These are phyloP conservation scores for Stipa capillata DNA, from an alignment of 176 grass and related monocot species.

Conservation along the genomic window DNA sequence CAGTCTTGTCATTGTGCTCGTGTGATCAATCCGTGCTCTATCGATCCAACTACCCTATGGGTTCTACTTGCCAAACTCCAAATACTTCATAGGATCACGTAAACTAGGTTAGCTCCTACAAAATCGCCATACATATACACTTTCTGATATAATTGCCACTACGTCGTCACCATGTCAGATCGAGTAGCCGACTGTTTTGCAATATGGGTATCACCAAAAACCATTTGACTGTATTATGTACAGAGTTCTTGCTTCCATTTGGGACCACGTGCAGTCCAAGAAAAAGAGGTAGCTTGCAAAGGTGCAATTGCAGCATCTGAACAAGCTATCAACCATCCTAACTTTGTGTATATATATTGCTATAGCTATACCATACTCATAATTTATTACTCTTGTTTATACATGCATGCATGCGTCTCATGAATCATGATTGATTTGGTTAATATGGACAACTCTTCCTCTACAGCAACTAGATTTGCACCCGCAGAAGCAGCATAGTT, in stretches of 20 bases:
- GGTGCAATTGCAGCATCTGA: neutral
- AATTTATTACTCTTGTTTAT: neutral
- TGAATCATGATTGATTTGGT: neutral
- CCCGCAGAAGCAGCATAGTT: neutral
- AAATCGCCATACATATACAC: neutral
- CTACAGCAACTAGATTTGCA: neutral
- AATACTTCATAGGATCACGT: neutral
- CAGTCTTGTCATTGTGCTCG: constrained; percentile 21
- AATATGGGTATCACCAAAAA: neutral
- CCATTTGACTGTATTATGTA: neutral
- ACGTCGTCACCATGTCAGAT: neutral
- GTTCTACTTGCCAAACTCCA: constrained; percentile 22
- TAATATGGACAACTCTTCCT: neutral
- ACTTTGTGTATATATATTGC: neutral
- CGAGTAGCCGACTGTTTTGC: neutral
- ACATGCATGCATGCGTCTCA: neutral
- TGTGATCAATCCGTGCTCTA: neutral
- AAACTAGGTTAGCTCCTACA: constrained; percentile 4
- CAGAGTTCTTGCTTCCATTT: neutral
- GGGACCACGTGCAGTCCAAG: neutral
- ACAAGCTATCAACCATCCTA: neutral
- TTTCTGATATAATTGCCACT: neutral
- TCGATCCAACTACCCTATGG: constrained; percentile 16
- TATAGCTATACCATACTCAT: neutral
- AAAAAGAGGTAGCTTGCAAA: neutral